Base-by-base conservation (phyloP, 768 basidiomycete species). In the Phaeotremella skinneri region DNA sequence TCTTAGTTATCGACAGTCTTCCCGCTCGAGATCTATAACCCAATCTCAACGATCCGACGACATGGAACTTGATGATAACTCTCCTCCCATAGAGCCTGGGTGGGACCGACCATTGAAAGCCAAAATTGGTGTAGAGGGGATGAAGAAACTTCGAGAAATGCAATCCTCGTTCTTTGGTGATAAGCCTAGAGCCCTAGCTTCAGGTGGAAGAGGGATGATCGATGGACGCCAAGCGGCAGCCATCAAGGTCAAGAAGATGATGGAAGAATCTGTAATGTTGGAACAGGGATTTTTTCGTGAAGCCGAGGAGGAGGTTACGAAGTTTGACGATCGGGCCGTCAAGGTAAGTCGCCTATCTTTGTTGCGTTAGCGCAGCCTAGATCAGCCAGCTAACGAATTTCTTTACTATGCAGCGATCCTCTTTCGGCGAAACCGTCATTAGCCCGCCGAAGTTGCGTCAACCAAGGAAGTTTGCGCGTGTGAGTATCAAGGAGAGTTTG, bases 391-490 rank as follows among this genome's bases (percentile, higher is more conserved):
- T 43, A 9, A 52, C 25, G 25, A 26, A 27, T 27, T 11, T 25
- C 41, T 25, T 51, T 16, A 27, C 52, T 55, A 63, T 27, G 25
- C 61, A 91, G 90, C 85, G 89, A 51, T 78, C 86, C 32, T 91
- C 89, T 14, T 91, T 91, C 76, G 89, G 85, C 49, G 55, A 62
- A 20, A 23, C 45, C 23, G 27, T 53, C 47, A 83, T 87, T 56
- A 85, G 85, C 50, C 83, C 85, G 42, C 82, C 83, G 13, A 73
- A 82, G n/a, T 84, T 85, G 67, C 83, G 85, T 1, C 89, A 88
- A n/a, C 83, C 86, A 17, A 81, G 87, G 61, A 91, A 91, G 74
- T 91, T 89, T 69, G 83, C 87, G 13, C 83, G 87, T 20, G 86
- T 91, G 13, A 85, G 85, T 37, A 61, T 69, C 26, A 55, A 56